Conservation (phyloP, 2,329 filamentous ascomycete genomes). For the Alternaria sp. region DNA sequence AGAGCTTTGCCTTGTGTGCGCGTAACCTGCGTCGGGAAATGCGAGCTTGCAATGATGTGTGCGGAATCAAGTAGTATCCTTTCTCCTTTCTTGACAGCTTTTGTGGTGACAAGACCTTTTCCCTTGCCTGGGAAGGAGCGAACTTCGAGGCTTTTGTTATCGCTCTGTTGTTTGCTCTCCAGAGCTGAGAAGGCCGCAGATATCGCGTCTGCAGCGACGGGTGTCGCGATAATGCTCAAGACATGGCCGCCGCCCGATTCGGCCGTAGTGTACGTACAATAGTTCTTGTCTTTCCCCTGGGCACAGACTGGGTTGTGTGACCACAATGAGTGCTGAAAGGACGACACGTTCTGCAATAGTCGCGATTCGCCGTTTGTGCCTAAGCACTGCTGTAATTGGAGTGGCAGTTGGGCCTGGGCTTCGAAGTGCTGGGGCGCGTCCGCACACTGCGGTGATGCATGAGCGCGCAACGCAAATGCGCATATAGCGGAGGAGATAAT, state of each 20-base stretch:
- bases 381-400: constrained; percentile 19
- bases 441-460: constrained; percentile 20
- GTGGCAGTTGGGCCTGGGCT: constrained; percentile 18
- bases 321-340: constrained; percentile 22
- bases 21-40: constrained; percentile 25
- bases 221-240: constrained; percentile 34
- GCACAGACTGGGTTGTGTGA: constrained; percentile 28
- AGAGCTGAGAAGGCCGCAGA: constrained; percentile 20
- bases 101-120: constrained; percentile 33
- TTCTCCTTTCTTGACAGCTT: constrained; percentile 23
- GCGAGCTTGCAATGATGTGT: constrained; percentile 32
- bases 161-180: not conserved
- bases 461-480: constrained; percentile 5
- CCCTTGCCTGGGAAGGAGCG: constrained; percentile 34
- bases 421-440: constrained; percentile 20
- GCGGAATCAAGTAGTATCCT: constrained; percentile 35
- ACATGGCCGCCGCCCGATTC: constrained; percentile 24
- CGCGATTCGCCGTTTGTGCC: constrained; percentile 2
- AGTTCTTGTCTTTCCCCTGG: constrained; percentile 19
- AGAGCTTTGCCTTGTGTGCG: constrained; percentile 24
- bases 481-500: constrained; percentile 17
- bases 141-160: constrained; percentile 22
- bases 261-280: constrained; percentile 32
- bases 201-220: constrained; percentile 27
- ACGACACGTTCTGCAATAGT: not conserved